Conservation (phyloP, 2,329 filamentous ascomycete genomes). For the Zasmidium cellare region DNA sequence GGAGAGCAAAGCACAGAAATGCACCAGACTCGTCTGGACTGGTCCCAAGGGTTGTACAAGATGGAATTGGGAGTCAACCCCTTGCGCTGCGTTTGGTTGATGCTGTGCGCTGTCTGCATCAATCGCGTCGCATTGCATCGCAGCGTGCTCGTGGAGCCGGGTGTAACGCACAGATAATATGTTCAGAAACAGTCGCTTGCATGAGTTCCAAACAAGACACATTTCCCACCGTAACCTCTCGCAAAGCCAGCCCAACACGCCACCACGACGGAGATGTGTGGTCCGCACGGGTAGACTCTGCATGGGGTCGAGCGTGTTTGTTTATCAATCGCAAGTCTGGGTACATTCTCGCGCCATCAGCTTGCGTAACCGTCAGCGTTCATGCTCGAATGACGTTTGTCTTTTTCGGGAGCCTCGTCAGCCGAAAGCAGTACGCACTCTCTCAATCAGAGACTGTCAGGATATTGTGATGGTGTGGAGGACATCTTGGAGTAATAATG, state of each 20-base stretch:
- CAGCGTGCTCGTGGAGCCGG: conserved; percentile 13
- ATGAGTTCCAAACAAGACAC: not conserved
- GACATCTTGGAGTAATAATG: not conserved
- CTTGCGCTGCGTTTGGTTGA: not conserved
- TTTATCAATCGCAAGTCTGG: not conserved
- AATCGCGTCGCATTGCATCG: conserved; percentile 7
- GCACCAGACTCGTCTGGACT: conserved; percentile 2
- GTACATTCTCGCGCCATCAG: conserved; percentile 4
- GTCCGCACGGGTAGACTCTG: not conserved
- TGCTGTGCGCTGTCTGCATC: not conserved
- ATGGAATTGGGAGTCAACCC: not conserved
- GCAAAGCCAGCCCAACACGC: not conserved
- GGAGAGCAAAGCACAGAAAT: not conserved
- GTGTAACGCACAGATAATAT: not conserved
- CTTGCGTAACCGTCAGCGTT: conserved; percentile 5
- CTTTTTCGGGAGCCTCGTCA: not conserved
- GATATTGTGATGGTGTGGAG: not conserved
- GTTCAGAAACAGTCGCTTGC: not conserved
- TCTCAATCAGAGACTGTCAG: no score
- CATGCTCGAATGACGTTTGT: not conserved
- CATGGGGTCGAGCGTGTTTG: not conserved
- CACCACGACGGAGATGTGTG: not conserved
- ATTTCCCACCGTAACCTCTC: not conserved
- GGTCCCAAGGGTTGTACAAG: not conserved
- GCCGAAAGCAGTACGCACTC: not conserved